Percentiles rank a stretch among this genome's conserved stretches.
phyloP scores from a whole-genome alignment of 192 early-diverging fungal species.

The Coemansia sp. region DNA sequence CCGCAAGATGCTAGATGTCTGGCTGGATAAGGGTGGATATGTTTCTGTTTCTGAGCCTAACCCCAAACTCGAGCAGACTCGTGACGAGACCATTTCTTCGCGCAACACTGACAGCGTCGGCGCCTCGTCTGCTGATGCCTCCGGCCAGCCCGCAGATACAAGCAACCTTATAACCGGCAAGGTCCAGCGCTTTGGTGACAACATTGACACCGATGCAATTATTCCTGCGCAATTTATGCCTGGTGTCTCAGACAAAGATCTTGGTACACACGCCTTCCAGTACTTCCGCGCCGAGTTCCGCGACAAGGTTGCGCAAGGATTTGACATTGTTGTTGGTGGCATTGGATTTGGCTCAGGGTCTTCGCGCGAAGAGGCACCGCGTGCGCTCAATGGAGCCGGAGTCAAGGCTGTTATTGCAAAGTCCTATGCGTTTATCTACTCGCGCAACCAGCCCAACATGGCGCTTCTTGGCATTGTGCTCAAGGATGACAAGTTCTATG shows the following conservation, averaged over 20 bases:
- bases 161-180: constrained; percentile 60
- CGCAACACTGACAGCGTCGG: constrained; percentile 40
- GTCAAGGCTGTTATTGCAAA: constrained; percentile 80
- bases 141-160: constrained; percentile 24
- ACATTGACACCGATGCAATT: constrained; percentile 78
- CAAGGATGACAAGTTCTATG: constrained; percentile 73
- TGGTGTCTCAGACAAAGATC: constrained; percentile 65
- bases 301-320: constrained; percentile 62
- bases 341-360: constrained; percentile 74
- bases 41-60: constrained; percentile 66
- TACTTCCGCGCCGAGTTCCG: constrained; percentile 76
- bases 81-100: constrained; percentile 39
- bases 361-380: constrained; percentile 76
- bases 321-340: constrained; percentile 69
- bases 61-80: constrained; percentile 55
- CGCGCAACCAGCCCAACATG: constrained; percentile 82
- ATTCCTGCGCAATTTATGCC: constrained; percentile 79
- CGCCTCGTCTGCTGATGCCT: constrained; percentile 1
- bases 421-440: constrained; percentile 79
- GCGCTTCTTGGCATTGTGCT: constrained; percentile 74
- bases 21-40: constrained; percentile 63
- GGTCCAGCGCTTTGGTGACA: constrained; percentile 72
- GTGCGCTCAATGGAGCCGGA: constrained; percentile 66
- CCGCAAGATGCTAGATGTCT: constrained; percentile 63
- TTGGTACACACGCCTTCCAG: constrained; percentile 70